phyloP scores from a whole-genome alignment of 192 early-diverging fungal genomes.

The Coemansia pectinata region DNA sequence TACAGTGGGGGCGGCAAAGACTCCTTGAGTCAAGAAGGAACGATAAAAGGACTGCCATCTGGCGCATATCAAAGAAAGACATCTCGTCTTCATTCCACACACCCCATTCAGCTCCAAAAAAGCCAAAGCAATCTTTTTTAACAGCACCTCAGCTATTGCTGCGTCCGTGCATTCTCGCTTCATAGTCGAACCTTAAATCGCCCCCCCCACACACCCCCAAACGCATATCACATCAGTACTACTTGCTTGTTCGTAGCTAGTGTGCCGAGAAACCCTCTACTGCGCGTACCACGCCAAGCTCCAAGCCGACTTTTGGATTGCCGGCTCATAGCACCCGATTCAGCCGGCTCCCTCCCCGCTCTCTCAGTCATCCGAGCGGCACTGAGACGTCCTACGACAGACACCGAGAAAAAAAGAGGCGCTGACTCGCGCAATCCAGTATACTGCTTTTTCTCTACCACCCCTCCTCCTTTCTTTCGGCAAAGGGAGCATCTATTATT shows the following conservation, averaged over 20 bases:
- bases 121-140: not conserved
- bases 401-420: too few species aligned
- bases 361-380: not conserved
- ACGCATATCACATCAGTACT: not conserved
- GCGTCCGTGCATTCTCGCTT: not conserved
- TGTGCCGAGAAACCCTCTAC: not conserved
- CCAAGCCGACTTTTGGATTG: not conserved
- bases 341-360: slow-evolving; percentile 4
- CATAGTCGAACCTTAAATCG: slow-evolving; percentile 3
- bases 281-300: slow-evolving; percentile 1
- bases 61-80: not conserved
- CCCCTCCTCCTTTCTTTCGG: too few species aligned
- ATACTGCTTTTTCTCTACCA: too few species aligned
- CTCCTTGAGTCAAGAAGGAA: not conserved
- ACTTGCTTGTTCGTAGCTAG: not conserved
- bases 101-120: not conserved
- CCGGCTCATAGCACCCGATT: slow-evolving; percentile 3
- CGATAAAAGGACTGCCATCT: not conserved
- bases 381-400: too few species aligned
- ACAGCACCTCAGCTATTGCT: not conserved
- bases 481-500: too few species aligned
- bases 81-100: not conserved
- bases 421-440: too few species aligned
- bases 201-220: not conserved
- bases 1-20: not conserved